Percentiles rank a stretch among this genome's conserved stretches.
phyloP scores from a whole-genome alignment of 2,329 filamentous ascomycete genomes.

The Epichloe aotearoae region DNA sequence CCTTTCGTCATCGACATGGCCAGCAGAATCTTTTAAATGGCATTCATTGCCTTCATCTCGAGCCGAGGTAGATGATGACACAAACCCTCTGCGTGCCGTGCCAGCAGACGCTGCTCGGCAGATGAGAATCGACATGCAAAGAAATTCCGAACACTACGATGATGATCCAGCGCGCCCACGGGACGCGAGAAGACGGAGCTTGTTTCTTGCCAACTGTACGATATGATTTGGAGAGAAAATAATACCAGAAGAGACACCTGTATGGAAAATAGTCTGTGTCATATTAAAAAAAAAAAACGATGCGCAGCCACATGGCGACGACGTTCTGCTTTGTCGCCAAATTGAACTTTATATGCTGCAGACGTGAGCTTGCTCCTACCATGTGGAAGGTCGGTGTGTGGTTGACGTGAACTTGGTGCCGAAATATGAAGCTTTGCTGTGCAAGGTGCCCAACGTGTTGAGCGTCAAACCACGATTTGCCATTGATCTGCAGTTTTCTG shows the following conservation, averaged over 20 bases:
- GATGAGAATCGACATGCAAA: not conserved
- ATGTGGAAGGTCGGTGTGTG: not conserved
- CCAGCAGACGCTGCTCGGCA: not conserved
- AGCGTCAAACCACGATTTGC: no score
- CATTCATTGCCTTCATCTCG: not conserved
- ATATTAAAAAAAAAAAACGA: not conserved
- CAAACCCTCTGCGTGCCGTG: not conserved
- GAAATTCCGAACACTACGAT: not conserved
- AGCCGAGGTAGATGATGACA: not conserved
- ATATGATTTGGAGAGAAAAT: constrained; percentile 1
- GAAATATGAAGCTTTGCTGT: no score
- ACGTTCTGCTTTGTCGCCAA: not conserved
- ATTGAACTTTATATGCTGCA: not conserved
- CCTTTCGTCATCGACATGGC: constrained; percentile 45
- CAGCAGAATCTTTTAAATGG: constrained; percentile 27
- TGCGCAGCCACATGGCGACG: not conserved
- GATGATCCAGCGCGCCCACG: not conserved
- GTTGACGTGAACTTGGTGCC: no score
- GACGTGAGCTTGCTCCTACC: not conserved
- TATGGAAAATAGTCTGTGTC: not conserved
- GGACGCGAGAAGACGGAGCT: not conserved
- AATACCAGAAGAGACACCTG: not conserved
- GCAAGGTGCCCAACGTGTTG: no score
- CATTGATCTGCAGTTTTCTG: no score
- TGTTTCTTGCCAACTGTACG: constrained; percentile 6